A percentile compares a stretch with the other conserved stretches of the same genome.
phyloP scores from a whole-genome alignment of 306 rosid species.

The Trichosanthes truncata region DNA sequence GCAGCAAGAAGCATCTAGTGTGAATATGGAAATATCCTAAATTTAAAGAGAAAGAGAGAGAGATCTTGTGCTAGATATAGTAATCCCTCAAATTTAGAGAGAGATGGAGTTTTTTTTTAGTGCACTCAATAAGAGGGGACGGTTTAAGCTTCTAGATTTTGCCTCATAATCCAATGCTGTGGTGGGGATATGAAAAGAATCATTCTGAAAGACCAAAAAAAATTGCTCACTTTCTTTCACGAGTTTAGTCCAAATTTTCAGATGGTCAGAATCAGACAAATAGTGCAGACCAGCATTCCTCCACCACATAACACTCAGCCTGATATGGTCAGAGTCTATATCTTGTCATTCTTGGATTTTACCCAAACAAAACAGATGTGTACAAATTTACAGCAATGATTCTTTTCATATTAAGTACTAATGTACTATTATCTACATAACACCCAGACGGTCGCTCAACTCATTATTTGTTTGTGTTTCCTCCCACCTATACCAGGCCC shows the following conservation, averaged over 20 bases:
- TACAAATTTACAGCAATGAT: neutral
- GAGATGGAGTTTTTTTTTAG: neutral
- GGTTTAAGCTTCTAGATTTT: constrained; percentile 5
- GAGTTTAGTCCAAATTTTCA: constrained; percentile 6
- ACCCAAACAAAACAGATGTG: constrained; percentile 12
- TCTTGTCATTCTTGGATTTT: constrained; percentile 9
- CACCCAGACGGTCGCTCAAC: neutral
- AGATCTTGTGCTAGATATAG: constrained; percentile 5
- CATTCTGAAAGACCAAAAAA: neutral
- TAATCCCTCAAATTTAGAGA: constrained; percentile 1
- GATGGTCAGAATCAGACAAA: constrained; percentile 11
- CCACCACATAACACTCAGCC: constrained; percentile 9
- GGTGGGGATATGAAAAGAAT: constrained; percentile 11
- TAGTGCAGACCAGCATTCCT: constrained; percentile 6
- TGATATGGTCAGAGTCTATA: constrained; percentile 1
- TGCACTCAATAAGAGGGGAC: constrained; percentile 3
- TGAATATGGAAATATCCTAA: neutral
- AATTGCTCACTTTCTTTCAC: neutral
- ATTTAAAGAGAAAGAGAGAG: neutral
- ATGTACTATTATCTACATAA: neutral
- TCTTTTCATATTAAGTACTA: no score
- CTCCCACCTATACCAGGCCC: neutral
- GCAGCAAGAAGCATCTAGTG: neutral
- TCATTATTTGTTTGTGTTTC: neutral
- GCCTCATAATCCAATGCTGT: neutral